A percentile compares a stretch with the other conserved stretches of the same genome.
Evolutionary conservation across 2,329 filamentous ascomycete genomes (phyloP).

Genomic region (Dissoconium aciculare): DNA sequence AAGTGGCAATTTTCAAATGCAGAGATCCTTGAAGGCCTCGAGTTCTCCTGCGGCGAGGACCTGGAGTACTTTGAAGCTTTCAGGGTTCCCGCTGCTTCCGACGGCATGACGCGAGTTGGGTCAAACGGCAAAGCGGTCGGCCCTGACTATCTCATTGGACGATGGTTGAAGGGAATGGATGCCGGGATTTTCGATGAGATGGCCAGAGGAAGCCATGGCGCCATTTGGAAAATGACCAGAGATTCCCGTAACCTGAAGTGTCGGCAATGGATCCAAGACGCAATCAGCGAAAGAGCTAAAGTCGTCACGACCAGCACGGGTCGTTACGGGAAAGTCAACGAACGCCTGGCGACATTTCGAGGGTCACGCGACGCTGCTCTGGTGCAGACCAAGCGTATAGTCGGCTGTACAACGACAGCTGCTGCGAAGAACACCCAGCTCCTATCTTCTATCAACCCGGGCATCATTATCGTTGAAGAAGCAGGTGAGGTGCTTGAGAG

Average conservation of each 20-base stretch:
- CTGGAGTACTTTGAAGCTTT: slow-evolving; percentile 44
- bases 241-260: slow-evolving; percentile 24
- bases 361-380: slow-evolving; percentile 18
- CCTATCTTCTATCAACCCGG: no score
- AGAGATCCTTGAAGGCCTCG: slow-evolving; percentile 29
- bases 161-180: slow-evolving; percentile 37
- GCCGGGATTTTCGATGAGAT: slow-evolving; percentile 30
- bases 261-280: slow-evolving; percentile 2
- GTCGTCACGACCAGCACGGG: slow-evolving; percentile 31
- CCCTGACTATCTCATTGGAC: slow-evolving; percentile 37
- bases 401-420: slow-evolving; percentile 46
- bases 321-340: slow-evolving; percentile 26
- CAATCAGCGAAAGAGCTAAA: slow-evolving; percentile 34
- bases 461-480: no score
- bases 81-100: slow-evolving; percentile 29
- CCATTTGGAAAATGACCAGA: slow-evolving; percentile 40
- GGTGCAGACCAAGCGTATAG: slow-evolving; percentile 26
- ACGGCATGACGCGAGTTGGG: slow-evolving; percentile 36
- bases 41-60: slow-evolving; percentile 41
- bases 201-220: slow-evolving; percentile 16
- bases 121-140: slow-evolving; percentile 31
- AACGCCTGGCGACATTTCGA: no score
- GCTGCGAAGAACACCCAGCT: slow-evolving; percentile 39
- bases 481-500: slow-evolving; percentile 54
- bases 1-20: no score